phyloP scores from a whole-genome alignment of 148 eudicot genomes.

The Arctostaphylos glauca region DNA sequence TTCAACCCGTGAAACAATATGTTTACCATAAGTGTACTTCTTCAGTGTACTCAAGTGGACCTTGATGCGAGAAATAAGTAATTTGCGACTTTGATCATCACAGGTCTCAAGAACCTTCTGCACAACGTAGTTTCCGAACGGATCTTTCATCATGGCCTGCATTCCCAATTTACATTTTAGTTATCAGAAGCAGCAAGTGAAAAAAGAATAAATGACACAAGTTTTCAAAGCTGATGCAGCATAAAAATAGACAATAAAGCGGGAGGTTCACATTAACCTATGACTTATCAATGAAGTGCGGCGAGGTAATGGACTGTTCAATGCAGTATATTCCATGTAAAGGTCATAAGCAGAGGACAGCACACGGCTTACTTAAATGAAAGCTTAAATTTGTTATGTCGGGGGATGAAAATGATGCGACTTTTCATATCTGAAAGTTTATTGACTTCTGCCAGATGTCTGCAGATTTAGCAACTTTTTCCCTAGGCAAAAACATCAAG shows the following conservation, averaged over 20 bases:
- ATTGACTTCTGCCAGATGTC: background rate
- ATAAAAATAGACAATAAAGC: background rate
- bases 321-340: background rate
- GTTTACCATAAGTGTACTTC: slow-evolving; percentile 62
- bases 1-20: slow-evolving; percentile 63
- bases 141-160: slow-evolving; percentile 77
- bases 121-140: slow-evolving; percentile 66
- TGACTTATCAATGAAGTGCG: background rate
- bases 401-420: background rate
- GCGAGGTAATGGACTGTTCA: background rate
- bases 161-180: slow-evolving; percentile 3
- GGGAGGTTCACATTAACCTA: background rate
- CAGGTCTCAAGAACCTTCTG: slow-evolving; percentile 66
- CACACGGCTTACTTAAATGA: background rate
- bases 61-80: slow-evolving; percentile 57
- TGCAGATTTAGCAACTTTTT: background rate
- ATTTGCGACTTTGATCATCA: slow-evolving; percentile 48
- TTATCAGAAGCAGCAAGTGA: background rate
- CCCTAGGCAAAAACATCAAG: background rate
- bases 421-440: background rate
- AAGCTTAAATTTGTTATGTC: background rate
- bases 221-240: background rate
- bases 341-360: background rate
- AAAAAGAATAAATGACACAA: background rate
- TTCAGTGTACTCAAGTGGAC: slow-evolving; percentile 50